Base-by-base conservation (phyloP, 2,329 filamentous ascomycete species). In the Fusarium anthophilum region DNA sequence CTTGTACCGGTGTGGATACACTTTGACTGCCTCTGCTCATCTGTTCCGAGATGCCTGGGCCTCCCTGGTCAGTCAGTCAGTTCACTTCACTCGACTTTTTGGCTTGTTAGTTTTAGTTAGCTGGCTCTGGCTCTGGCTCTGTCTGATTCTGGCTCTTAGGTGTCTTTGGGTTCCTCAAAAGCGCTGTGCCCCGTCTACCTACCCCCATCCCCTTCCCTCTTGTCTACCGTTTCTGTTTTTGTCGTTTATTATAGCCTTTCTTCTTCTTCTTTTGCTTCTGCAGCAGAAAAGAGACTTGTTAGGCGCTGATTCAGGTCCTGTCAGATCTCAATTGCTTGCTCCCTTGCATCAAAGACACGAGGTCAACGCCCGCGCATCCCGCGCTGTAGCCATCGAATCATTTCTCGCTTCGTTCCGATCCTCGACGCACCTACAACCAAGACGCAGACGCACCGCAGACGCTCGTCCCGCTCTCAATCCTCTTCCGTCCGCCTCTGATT, bases 101-200 rank as follows among this genome's bases (percentile, higher is more conserved):
- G 59, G 50, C 38, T 72, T 66, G 38, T 73, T 73, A 70, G 59
- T 60, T 66, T 35, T 35, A 35, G 32, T 59, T 48, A 43, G 51
- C 51, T 54, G 24, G 51, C 20, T 54, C 24, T 54, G 50, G 44
- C 24, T 45, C 12, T 47, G 44, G 24, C 18, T 38, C 24, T 54
- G 30, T 37, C 50, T 56, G 50, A 30, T 22, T 28, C 50, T 54
- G 22, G n/a, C 48, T 53, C 32, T 44, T 57, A 6, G n/a, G n/a
- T 15, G n/a, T 53, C 70, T 57, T 56, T 63, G 62, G 67, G 69
- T 73, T 72, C 72, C 72, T 76, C 74, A 77, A 77, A 76, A 77
- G 74, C 70, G 63, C 70, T 69, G 63, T 67, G 68, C 76, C 70
- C 76, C 74, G 70, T 76, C 74, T 64, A 44, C 57, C 22, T 50